Evolutionary conservation across 1,284 basidiomycete genomes (phyloP), one percentile per base, ranked within the genome.

Genomic region (Moesziomyces sp.): DNA sequence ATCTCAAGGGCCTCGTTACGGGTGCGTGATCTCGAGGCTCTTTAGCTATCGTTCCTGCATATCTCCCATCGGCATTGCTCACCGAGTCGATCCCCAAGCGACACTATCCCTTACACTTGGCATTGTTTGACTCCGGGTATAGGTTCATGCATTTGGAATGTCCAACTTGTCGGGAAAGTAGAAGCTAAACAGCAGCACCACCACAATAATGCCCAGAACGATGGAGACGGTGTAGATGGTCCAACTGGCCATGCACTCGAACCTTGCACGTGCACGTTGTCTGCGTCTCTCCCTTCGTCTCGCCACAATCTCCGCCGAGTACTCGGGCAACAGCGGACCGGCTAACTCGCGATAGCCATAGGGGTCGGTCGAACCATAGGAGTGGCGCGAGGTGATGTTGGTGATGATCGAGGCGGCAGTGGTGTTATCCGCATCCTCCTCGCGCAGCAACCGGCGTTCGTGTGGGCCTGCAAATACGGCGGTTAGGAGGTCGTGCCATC

Each of bases 221-320:
- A 67, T 24, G 43, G 60, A 59, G 7, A 74, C 64, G 5, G 67
- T 71, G 57, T 60, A 74, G 33, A 74, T 71, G 5, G 72, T 74
- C 72, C 72, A 74, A 10, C 51, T n/a, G 6, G 72, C 72, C 72
- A 74, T 74, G 51, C 67, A 74, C 48, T 74, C 63, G 42, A 74
- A 74, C 5, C 72, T 19, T 0, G 72, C 72, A 5, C 67, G 43
- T 7, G 59, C 60, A 8, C 72, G 42, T 1, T 67, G 67, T 18
- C 72, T 38, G 3, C 72, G 24, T 2, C 72, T 58, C 30, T 74
- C 72, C 19, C 72, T 40, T 0, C 72, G 42, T 9, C 72, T 33
- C 2, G 72, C 57, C 5, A 61, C 63, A 13, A 74, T 50, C 24
- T 74, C 59, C 5, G 72, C 56, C 2, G 60, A 60, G 48, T 74